Evolutionary conservation across 306 rosid genomes (phyloP).

Genomic region (Dalbergia cochinchinensis): DNA sequence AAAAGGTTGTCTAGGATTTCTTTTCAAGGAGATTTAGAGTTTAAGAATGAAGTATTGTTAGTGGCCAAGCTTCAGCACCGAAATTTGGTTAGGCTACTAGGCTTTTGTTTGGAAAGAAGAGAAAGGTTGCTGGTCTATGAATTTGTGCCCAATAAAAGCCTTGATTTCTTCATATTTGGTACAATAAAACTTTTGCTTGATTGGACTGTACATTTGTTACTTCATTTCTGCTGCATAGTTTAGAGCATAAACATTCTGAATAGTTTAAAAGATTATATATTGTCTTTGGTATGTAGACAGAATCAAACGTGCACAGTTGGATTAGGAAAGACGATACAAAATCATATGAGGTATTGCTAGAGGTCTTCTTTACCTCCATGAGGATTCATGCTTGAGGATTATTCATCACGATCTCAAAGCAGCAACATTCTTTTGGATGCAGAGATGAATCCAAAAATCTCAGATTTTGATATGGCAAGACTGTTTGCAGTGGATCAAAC

Average conservation of each 20-base stretch:
- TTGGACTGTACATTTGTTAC: neutral
- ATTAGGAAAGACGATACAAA: constrained; percentile 46
- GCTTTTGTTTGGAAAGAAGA: constrained; percentile 52
- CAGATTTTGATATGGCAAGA: constrained; percentile 59
- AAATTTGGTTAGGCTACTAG: constrained; percentile 58
- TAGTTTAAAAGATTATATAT: neutral
- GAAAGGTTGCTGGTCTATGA: constrained; percentile 64
- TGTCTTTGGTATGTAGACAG: constrained; percentile 47
- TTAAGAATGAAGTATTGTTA: constrained; percentile 59
- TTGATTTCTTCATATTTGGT: constrained; percentile 67
- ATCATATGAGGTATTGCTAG: constrained; percentile 49
- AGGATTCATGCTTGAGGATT: constrained; percentile 47
- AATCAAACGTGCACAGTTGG: constrained; percentile 20
- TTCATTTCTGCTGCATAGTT: too few relatives aligned
- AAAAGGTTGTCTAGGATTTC: constrained; percentile 56
- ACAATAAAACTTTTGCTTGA: neutral
- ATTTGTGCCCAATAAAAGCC: constrained; percentile 59
- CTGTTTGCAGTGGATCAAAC: constrained; percentile 48
- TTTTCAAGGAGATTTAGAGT: constrained; percentile 56
- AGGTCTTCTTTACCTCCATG: constrained; percentile 56
- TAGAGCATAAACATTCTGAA: neutral
- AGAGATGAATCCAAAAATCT: constrained; percentile 50
- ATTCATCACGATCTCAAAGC: constrained; percentile 59
- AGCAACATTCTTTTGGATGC: constrained; percentile 49
- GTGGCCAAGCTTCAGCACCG: constrained; percentile 66